These are phyloP conservation scores for Asterionellopsis glacialis DNA, from an alignment of 108 stramenopile species.

Conservation along the genomic window DNA sequence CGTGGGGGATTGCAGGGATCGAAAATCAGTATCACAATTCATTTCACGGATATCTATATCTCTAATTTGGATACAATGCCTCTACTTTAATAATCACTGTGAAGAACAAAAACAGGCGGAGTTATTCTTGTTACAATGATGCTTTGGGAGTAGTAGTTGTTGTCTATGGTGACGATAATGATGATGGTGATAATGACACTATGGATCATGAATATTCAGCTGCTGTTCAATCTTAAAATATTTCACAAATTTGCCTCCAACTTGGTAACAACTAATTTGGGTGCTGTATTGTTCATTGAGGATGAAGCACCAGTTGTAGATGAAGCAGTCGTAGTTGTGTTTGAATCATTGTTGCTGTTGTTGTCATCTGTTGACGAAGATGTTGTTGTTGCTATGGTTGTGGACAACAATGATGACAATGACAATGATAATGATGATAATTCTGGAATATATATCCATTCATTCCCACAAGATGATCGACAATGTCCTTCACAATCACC, in stretches of 20 bases:
- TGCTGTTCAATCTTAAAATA: conserved; percentile 47
- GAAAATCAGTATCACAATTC: no score
- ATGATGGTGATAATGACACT: conserved; percentile 38
- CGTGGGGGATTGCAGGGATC: no score
- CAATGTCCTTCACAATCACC: conserved; percentile 63
- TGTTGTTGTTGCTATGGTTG: conserved; percentile 39
- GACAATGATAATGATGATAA: conserved; percentile 13
- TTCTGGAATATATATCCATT: conserved; percentile 30
- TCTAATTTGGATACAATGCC: conserved; percentile 8
- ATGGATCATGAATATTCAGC: conserved; percentile 58
- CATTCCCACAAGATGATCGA: conserved; percentile 29
- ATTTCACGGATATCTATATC: not conserved
- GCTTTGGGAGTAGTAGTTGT: no score
- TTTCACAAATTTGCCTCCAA: conserved; percentile 40
- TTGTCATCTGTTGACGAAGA: not conserved
- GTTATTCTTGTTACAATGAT: no score
- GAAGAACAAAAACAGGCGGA: no score
- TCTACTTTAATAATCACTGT: not conserved
- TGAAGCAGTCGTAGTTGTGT: not conserved
- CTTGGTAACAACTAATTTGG: conserved; percentile 34
- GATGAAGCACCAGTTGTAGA: not conserved
- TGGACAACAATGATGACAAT: conserved; percentile 58
- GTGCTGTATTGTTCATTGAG: conserved; percentile 50
- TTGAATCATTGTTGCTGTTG: not conserved
- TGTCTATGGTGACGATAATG: conserved; percentile 30